Conservation (phyloP, 2,329 filamentous ascomycete species). For the Helotiales sp. region DNA sequence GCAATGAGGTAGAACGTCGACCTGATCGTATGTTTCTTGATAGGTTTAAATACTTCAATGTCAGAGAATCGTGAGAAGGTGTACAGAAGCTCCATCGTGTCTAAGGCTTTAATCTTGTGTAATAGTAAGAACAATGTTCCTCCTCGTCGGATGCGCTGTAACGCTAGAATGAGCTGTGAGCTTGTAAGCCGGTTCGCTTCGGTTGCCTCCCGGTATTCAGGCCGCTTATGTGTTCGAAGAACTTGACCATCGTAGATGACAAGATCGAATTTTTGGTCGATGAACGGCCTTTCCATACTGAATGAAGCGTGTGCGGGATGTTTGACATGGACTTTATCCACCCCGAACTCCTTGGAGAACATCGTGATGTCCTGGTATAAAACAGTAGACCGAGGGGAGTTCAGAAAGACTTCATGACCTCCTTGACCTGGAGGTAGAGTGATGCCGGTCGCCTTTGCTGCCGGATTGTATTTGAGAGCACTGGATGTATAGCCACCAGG, state of each 20-base stretch:
- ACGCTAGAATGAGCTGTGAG: conserved; percentile 30
- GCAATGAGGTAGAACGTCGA: conserved; percentile 32
- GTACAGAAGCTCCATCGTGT: conserved; percentile 27
- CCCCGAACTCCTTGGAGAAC: conserved; percentile 28
- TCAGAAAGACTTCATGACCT: conserved; percentile 29
- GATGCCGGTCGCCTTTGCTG: conserved; percentile 29
- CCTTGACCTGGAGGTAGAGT: conserved; percentile 26
- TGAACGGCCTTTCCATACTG: conserved; percentile 17
- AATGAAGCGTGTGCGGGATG: conserved; percentile 25
- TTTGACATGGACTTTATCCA: conserved; percentile 20
- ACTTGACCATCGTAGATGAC: conserved; percentile 33
- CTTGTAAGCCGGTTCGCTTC: conserved; percentile 27
- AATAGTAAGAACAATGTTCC: conserved; percentile 30
- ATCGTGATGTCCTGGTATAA: conserved; percentile 32
- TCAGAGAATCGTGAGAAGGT: conserved; percentile 21
- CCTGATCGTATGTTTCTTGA: conserved; percentile 25
- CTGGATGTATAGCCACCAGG: conserved; percentile 33
- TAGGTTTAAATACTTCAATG: conserved; percentile 28
- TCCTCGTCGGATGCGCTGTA: conserved; percentile 29
- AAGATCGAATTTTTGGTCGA: conserved; percentile 25
- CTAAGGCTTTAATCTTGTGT: conserved; percentile 27
- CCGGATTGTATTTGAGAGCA: conserved; percentile 30
- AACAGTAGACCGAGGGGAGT: conserved; percentile 14
- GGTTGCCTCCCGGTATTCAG: conserved; percentile 20
- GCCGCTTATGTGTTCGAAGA: conserved; percentile 26